Percentiles rank a stretch among this genome's conserved stretches.
phyloP scores from a whole-genome alignment of 805 yeast genomes.

The Barnettozyma salicaria region DNA sequence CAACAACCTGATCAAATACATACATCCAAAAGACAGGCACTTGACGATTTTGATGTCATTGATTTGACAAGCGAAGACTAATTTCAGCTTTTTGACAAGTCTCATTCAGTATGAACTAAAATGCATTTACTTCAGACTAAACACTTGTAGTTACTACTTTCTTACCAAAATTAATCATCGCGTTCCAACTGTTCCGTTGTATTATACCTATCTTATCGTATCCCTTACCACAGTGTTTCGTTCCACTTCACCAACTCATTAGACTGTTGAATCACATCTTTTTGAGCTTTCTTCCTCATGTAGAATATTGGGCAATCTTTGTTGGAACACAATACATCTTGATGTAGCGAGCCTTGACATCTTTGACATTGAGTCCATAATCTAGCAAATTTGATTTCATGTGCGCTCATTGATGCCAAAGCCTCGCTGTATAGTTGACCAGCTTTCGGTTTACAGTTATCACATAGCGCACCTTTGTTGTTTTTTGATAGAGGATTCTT shows the following conservation, averaged over 20 bases:
- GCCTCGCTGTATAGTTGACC: slow-evolving; percentile 80
- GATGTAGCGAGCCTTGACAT: slow-evolving; percentile 94
- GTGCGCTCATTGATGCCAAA: slow-evolving; percentile 66
- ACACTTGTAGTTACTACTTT: too few species aligned
- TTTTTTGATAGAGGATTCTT: slow-evolving; percentile 61
- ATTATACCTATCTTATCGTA: too few species aligned
- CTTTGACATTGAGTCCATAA: slow-evolving; percentile 98
- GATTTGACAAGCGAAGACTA: slow-evolving; percentile 8
- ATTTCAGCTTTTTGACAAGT: too few species aligned
- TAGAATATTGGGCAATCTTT: slow-evolving; percentile 97
- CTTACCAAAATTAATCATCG: too few species aligned
- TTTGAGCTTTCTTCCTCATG: slow-evolving; percentile 66
- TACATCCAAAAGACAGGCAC: not conserved
- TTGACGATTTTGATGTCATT: slow-evolving; percentile 1
- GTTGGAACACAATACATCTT: slow-evolving; percentile 90
- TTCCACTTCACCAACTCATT: slow-evolving; percentile 37
- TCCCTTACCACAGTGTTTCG: slow-evolving; percentile 24
- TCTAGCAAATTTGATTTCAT: slow-evolving; percentile 78
- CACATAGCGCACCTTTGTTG: slow-evolving; percentile 72
- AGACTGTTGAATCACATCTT: slow-evolving; percentile 35
- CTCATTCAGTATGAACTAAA: too few species aligned
- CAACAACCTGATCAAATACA: not conserved
- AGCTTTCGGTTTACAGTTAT: slow-evolving; percentile 64
- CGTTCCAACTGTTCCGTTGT: too few species aligned
- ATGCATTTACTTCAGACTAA: too few species aligned